These are phyloP conservation scores for Gossypium lobatum DNA, from an alignment of 441 rosid species.

Conservation along the genomic window DNA sequence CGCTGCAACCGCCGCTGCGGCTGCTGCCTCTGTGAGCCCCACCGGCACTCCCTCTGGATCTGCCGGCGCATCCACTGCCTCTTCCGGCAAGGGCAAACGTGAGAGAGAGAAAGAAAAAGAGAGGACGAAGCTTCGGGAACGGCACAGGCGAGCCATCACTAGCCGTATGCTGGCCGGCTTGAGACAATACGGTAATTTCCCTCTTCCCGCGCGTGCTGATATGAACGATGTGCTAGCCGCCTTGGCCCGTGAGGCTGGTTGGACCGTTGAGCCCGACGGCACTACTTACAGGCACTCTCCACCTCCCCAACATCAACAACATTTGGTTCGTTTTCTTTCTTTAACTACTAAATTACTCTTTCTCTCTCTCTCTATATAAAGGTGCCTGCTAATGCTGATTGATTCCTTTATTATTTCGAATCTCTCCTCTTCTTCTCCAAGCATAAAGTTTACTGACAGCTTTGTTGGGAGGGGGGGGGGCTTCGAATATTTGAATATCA, in stretches of 20 bases:
- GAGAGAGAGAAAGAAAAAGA: conserved; percentile 86
- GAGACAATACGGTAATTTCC: conserved; percentile 68
- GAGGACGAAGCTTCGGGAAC: conserved; percentile 73
- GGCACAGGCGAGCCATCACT: conserved; percentile 70
- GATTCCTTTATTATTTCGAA: neutral
- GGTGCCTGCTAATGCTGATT: neutral
- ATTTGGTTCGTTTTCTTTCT: conserved; percentile 39
- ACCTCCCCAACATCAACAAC: conserved; percentile 28
- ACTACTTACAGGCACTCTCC: conserved; percentile 67
- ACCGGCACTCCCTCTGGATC: conserved; percentile 17
- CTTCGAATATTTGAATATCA: neutral
- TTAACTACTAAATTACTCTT: neutral
- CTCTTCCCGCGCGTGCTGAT: conserved; percentile 79
- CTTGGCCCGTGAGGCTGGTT: conserved; percentile 73
- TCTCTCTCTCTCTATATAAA: no score
- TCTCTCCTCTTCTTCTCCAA: neutral
- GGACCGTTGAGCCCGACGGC: conserved; percentile 74
- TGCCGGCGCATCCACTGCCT: conserved; percentile 16
- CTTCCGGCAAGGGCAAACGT: conserved; percentile 57
- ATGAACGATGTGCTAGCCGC: conserved; percentile 81
- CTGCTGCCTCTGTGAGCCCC: conserved; percentile 28
- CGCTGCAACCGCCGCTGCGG: conserved; percentile 57
- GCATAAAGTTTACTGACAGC: neutral
- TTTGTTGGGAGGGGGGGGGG: neutral
- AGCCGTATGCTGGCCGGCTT: conserved; percentile 74